Evolutionary conservation across 1,284 basidiomycete genomes (phyloP).

Genomic region (Ceratobasidium sp.): DNA sequence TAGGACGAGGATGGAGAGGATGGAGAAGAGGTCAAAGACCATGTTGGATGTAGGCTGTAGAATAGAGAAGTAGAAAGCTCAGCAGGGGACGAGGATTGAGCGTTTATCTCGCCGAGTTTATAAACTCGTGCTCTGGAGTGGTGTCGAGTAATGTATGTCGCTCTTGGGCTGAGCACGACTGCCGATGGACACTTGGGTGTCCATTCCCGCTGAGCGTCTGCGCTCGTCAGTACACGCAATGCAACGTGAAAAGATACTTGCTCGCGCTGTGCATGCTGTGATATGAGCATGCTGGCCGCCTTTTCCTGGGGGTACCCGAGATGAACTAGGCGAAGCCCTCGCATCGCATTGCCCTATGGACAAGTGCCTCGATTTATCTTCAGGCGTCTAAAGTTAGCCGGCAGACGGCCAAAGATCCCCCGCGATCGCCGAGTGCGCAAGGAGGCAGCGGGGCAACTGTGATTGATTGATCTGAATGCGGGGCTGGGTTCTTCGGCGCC

Average conservation of each 20-base stretch:
- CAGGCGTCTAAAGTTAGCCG: background rate
- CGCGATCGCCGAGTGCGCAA: background rate
- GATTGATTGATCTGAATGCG: no score
- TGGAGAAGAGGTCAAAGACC: background rate
- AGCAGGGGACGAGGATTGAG: background rate
- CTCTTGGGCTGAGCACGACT: background rate
- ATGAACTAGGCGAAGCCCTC: background rate
- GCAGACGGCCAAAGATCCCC: no score
- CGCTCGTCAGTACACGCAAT: background rate
- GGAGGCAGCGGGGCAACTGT: no score
- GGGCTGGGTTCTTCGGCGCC: no score
- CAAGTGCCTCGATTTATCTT: no score
- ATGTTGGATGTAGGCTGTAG: background rate
- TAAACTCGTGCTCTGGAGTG: background rate
- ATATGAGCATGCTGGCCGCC: background rate
- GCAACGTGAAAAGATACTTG: background rate
- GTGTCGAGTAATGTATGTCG: background rate
- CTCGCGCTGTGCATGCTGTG: background rate
- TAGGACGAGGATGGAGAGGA: constrained; percentile 1
- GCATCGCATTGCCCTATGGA: background rate
- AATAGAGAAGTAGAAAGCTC: background rate
- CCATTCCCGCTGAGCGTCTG: background rate
- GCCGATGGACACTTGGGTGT: background rate
- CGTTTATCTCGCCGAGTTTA: background rate
- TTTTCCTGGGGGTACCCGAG: background rate